These are phyloP conservation scores for Trichosporon coremiiforme DNA, from an alignment of 1,284 basidiomycete species.

Conservation along the genomic window DNA sequence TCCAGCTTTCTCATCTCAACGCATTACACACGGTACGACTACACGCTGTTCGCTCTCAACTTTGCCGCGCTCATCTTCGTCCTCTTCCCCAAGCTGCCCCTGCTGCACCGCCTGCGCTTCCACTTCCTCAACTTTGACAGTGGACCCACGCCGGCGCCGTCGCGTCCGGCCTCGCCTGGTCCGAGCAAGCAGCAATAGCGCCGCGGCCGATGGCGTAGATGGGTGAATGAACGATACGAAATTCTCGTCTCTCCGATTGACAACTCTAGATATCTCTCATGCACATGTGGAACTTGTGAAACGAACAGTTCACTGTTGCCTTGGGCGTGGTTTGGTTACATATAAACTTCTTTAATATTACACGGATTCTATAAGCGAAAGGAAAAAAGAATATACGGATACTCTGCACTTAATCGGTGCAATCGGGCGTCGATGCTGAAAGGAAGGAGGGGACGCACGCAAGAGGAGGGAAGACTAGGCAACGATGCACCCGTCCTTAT, in stretches of 20 bases:
- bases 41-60: slow-evolving; percentile 89
- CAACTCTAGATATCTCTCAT: slow-evolving; percentile 24
- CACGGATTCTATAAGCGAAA: background rate
- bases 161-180: slow-evolving; percentile 47
- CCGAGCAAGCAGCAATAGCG: slow-evolving; percentile 18
- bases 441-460: too few relatives aligned
- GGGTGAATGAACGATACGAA: background rate
- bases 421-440: too few relatives aligned
- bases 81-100: slow-evolving; percentile 92
- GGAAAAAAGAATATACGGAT: background rate
- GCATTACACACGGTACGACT: slow-evolving; percentile 95
- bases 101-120: slow-evolving; percentile 57
- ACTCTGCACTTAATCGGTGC: background rate
- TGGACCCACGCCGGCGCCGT: slow-evolving; percentile 46
- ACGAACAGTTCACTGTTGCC: background rate
- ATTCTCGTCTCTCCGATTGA: slow-evolving; percentile 19
- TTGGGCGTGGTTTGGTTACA: too few relatives aligned
- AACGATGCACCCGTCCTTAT: slow-evolving; percentile 37
- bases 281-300: background rate
- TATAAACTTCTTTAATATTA: background rate
- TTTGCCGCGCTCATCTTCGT: slow-evolving; percentile 77
- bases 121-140: slow-evolving; percentile 48
- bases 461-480: too few relatives aligned
- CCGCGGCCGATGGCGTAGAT: too few relatives aligned
- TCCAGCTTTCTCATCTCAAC: slow-evolving; percentile 91